Conservation (phyloP, 371 early-diverging fungal genomes). For the Smittium culicis region DNA sequence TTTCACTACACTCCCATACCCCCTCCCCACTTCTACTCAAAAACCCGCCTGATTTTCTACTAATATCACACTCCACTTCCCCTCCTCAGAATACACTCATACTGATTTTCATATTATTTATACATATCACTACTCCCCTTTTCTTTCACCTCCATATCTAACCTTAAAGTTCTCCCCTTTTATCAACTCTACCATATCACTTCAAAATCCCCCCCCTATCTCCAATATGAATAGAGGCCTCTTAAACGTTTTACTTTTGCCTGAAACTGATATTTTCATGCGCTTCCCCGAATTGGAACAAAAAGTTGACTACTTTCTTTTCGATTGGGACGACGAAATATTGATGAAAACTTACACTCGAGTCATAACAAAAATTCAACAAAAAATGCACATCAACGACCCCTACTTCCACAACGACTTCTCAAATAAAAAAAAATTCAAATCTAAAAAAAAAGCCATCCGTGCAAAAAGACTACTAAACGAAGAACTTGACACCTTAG, state of each 20-base stretch:
- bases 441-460: neutral
- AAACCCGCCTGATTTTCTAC: no score
- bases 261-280: slow-evolving; percentile 26
- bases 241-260: slow-evolving; percentile 24
- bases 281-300: slow-evolving; percentile 30
- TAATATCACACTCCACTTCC: no score
- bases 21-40: no score
- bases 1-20: no score
- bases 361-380: slow-evolving; percentile 20
- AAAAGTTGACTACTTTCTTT: slow-evolving; percentile 30
- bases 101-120: no score
- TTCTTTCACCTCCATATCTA: no score
- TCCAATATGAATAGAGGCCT: neutral
- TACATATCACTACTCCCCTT: no score
- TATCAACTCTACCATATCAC: no score
- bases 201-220: no score
- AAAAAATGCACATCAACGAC: slow-evolving; percentile 7
- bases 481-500: slow-evolving; percentile 1
- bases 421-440: neutral
- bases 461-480: neutral
- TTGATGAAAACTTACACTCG: slow-evolving; percentile 15
- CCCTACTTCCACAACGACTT: neutral
- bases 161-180: no score
- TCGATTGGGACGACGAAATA: slow-evolving; percentile 20
- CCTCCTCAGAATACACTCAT: no score